These are phyloP conservation scores for Xylariales sp. DNA, from an alignment of 2,329 filamentous ascomycete species.

Conservation along the genomic window DNA sequence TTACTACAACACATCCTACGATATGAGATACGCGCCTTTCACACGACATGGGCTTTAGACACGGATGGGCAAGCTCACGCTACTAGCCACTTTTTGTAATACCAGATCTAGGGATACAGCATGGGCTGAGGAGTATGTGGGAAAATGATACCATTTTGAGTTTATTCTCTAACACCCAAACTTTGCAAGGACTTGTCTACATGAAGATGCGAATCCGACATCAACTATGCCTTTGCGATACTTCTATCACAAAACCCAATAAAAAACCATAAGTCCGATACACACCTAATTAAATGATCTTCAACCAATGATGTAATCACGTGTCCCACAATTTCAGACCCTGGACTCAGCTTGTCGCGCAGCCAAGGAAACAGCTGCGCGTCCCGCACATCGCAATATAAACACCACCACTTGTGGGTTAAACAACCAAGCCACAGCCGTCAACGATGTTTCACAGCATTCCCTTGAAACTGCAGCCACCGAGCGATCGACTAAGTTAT, in stretches of 20 bases:
- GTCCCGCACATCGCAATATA: constrained; percentile 4
- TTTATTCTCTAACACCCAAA: neutral
- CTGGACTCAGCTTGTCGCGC: neutral
- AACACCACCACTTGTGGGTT: too few species aligned
- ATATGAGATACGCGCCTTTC: too few species aligned
- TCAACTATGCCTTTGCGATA: neutral
- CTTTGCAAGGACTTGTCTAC: neutral
- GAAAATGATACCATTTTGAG: constrained; percentile 6
- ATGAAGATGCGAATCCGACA: too few species aligned
- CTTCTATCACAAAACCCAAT: too few species aligned
- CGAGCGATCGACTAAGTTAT: too few species aligned
- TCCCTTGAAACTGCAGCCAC: neutral
- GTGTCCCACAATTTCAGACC: neutral
- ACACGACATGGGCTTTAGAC: too few species aligned
- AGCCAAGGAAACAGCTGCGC: neutral
- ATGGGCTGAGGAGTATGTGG: neutral
- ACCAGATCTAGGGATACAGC: neutral
- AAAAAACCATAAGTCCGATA: too few species aligned
- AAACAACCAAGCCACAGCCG: neutral
- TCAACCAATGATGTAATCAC: too few species aligned
- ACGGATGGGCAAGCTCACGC: too few species aligned
- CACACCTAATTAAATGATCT: too few species aligned
- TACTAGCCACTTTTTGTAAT: neutral
- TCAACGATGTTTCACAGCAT: neutral
- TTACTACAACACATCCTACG: too few species aligned